A percentile compares a stretch with the other conserved stretches of the same genome.
phyloP scores from a whole-genome alignment of 2,329 filamentous ascomycete genomes.

The Pyricularia grisea region DNA sequence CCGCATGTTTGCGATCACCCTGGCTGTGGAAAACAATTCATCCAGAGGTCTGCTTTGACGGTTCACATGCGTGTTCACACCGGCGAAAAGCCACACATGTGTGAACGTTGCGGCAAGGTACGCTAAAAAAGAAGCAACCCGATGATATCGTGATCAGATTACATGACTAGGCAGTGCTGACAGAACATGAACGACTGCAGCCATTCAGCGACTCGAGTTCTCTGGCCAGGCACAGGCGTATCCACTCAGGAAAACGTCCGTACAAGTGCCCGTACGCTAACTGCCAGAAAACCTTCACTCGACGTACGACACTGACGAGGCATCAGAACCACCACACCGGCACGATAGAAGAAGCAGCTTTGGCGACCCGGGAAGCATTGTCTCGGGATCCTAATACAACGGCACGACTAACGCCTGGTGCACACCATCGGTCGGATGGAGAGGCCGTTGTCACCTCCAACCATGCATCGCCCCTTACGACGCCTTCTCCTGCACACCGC shows the following conservation, averaged over 20 bases:
- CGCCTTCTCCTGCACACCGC: conserved; percentile 75
- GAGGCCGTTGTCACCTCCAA: conserved; percentile 63
- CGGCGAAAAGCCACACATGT: conserved; percentile 97
- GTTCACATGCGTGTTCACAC: conserved; percentile 95
- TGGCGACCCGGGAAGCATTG: conserved; percentile 77
- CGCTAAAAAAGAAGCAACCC: conserved; percentile 13
- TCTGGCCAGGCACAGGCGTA: conserved; percentile 82
- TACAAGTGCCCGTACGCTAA: conserved; percentile 97
- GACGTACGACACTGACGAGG: conserved; percentile 85
- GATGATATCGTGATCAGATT: too few species aligned
- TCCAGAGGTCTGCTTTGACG: conserved; percentile 89
- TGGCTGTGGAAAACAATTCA: conserved; percentile 90
- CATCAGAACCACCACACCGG: conserved; percentile 96
- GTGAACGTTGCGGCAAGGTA: conserved; percentile 94
- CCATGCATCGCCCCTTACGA: conserved; percentile 65
- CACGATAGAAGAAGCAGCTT: conserved; percentile 87
- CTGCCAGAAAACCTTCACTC: conserved; percentile 97
- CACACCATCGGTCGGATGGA: conserved; percentile 56
- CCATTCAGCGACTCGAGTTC: conserved; percentile 96
- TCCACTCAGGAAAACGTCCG: conserved; percentile 89
- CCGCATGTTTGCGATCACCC: conserved; percentile 89
- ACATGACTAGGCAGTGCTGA: not conserved
- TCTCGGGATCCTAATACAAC: conserved; percentile 37
- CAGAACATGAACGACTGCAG: conserved; percentile 34
- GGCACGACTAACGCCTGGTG: conserved; percentile 22